Conservation (phyloP, 2,329 filamentous ascomycete species). For the Colletotrichum gigasporum region DNA sequence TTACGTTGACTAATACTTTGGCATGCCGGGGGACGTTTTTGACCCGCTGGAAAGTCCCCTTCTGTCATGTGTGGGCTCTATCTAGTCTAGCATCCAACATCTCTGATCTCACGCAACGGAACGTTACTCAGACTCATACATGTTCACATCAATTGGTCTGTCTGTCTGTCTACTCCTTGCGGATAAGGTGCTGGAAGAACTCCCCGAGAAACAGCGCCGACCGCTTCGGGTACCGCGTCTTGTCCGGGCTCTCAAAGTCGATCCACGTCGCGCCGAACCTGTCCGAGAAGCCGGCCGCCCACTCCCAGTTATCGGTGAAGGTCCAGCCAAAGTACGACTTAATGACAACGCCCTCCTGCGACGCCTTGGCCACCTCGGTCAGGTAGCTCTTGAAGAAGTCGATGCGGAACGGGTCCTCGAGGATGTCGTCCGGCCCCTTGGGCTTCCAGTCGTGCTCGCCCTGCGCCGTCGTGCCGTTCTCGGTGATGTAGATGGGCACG, state of each 20-base stretch:
- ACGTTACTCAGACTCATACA: too few relatives aligned
- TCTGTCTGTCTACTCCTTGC: neutral
- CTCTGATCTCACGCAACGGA: too few relatives aligned
- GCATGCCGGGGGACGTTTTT: too few relatives aligned
- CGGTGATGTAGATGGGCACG: slow-evolving; percentile 52
- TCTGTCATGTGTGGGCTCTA: too few relatives aligned
- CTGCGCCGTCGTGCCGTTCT: slow-evolving; percentile 52
- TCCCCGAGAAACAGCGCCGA: slow-evolving; percentile 42
- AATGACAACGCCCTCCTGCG: slow-evolving; percentile 47
- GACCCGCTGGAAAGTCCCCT: too few relatives aligned
- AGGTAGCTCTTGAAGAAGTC: slow-evolving; percentile 50
- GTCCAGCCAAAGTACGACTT: slow-evolving; percentile 53
- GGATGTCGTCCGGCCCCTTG: slow-evolving; percentile 39
- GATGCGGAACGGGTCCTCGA: slow-evolving; percentile 48
- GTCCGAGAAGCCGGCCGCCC: slow-evolving; percentile 51
- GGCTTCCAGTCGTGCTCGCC: slow-evolving; percentile 47
- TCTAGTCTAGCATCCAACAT: too few relatives aligned
- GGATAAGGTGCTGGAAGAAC: slow-evolving; percentile 41
- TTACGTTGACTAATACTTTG: too few relatives aligned
- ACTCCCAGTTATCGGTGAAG: slow-evolving; percentile 55
- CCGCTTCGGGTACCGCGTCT: slow-evolving; percentile 46
- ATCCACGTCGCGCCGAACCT: slow-evolving; percentile 52
- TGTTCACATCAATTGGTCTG: neutral
- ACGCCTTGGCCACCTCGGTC: slow-evolving; percentile 47
- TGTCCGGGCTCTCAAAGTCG: slow-evolving; percentile 46